Conservation (phyloP, 2,329 filamentous ascomycete species). For the Sphaerulina musiva region DNA sequence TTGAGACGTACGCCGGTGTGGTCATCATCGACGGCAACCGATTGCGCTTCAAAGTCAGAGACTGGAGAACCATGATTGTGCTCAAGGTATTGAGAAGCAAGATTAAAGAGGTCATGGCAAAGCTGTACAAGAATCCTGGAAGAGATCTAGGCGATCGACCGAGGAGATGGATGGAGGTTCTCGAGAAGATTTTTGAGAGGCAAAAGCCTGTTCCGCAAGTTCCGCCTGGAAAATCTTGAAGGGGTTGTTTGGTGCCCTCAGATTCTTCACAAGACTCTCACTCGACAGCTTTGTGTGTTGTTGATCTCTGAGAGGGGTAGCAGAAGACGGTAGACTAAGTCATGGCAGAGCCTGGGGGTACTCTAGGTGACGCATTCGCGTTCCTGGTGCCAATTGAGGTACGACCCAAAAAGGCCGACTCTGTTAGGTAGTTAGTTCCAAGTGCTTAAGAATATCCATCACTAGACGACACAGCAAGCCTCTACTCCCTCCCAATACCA, state of each 20-base stretch:
- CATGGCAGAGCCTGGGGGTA: too few species aligned
- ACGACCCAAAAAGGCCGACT: too few species aligned
- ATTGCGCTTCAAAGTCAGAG: slow-evolving; percentile 70
- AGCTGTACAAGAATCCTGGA: slow-evolving; percentile 56
- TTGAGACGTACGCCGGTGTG: slow-evolving; percentile 84
- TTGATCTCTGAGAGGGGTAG: not conserved
- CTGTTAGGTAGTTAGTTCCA: too few species aligned
- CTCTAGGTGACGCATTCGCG: too few species aligned
- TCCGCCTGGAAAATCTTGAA: not conserved
- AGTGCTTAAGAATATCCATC: too few species aligned
- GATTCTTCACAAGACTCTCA: not conserved
- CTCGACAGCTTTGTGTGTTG: not conserved
- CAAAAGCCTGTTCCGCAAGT: slow-evolving; percentile 4
- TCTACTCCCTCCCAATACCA: too few species aligned
- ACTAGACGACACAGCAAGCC: too few species aligned
- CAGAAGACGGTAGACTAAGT: not conserved
- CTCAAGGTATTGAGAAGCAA: slow-evolving; percentile 71
- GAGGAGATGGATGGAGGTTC: slow-evolving; percentile 39
- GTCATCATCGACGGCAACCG: slow-evolving; percentile 82
- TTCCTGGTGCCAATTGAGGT: too few species aligned
- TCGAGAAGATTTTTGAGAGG: slow-evolving; percentile 29
- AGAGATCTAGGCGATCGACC: slow-evolving; percentile 36
- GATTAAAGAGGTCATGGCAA: slow-evolving; percentile 67
- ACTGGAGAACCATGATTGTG: slow-evolving; percentile 89
- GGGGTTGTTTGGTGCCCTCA: not conserved